Conservation (phyloP, 2,329 filamentous ascomycete species). For the Pseudocercospora crystallina region DNA sequence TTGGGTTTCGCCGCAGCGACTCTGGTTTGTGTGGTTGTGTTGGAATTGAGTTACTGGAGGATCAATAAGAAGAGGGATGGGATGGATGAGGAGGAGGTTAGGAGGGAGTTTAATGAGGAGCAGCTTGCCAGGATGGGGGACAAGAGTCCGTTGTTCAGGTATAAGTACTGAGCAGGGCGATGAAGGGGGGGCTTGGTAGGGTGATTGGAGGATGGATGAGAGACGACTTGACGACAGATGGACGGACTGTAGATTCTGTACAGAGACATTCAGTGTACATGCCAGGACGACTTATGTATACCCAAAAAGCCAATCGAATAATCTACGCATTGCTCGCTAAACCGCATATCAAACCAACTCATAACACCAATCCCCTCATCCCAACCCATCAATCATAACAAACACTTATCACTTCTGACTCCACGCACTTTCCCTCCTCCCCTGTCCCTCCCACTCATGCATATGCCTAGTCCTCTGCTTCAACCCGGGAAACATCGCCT, state of each 20-base stretch:
- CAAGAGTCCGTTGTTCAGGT: slow-evolving; percentile 40
- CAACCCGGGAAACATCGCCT: slow-evolving; percentile 18
- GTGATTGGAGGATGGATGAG: too few species aligned
- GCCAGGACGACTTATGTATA: too few species aligned
- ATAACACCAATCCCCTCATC: neutral
- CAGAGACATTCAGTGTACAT: too few species aligned
- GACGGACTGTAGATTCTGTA: too few species aligned
- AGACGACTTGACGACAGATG: too few species aligned
- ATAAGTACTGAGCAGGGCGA: too few species aligned
- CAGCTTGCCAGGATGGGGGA: slow-evolving; percentile 38
- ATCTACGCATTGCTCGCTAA: too few species aligned
- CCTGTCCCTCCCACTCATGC: neutral
- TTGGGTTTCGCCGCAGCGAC: slow-evolving; percentile 18
- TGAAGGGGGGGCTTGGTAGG: too few species aligned
- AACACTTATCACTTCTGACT: neutral
- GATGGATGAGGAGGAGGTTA: slow-evolving; percentile 25
- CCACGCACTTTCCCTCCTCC: slow-evolving; percentile 5
- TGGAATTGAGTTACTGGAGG: slow-evolving; percentile 32
- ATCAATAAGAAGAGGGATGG: slow-evolving; percentile 37
- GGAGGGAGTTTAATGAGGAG: slow-evolving; percentile 35
- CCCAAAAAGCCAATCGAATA: too few species aligned
- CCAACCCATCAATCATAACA: neutral
- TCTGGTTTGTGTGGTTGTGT: slow-evolving; percentile 25
- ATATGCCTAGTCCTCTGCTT: slow-evolving; percentile 6
- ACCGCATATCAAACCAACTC: too few species aligned